Evolutionary conservation across 2,329 filamentous ascomycete species (phyloP).

Genomic region (Claviceps pusilla): DNA sequence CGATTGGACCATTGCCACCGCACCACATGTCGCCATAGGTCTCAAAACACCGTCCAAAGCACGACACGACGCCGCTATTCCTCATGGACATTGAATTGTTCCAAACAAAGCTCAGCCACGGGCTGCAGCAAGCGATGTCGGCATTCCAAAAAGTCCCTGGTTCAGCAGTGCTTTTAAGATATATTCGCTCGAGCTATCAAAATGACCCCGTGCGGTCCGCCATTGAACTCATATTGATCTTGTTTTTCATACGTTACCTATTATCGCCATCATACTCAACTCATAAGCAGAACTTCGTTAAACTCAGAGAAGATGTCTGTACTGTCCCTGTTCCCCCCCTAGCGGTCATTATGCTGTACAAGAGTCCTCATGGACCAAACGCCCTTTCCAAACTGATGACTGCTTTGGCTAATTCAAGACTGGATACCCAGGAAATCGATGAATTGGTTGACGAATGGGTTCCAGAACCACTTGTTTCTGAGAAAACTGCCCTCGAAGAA

Average conservation of each 20-base stretch:
- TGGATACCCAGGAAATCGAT: slow-evolving; percentile 57
- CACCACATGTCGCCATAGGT: neutral
- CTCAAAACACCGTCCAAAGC: neutral
- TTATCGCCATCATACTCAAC: slow-evolving; percentile 86
- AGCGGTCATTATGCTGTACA: neutral
- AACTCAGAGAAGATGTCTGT: slow-evolving; percentile 60
- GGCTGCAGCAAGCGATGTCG: slow-evolving; percentile 37
- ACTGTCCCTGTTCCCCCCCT: neutral
- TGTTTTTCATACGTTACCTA: slow-evolving; percentile 91
- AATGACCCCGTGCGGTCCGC: slow-evolving; percentile 88
- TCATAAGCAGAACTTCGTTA: slow-evolving; percentile 75
- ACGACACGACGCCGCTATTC: neutral
- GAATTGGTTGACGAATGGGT: slow-evolving; percentile 94
- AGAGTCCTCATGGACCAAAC: neutral
- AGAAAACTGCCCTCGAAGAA: slow-evolving; percentile 60
- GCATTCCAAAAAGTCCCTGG: slow-evolving; percentile 84
- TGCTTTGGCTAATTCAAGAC: slow-evolving; percentile 1
- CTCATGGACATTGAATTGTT: slow-evolving; percentile 51
- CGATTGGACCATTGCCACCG: neutral
- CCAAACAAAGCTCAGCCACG: slow-evolving; percentile 34
- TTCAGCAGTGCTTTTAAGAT: slow-evolving; percentile 84
- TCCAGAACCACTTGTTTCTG: slow-evolving; percentile 75
- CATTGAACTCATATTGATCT: slow-evolving; percentile 81
- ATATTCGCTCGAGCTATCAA: slow-evolving; percentile 95
- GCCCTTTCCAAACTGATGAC: neutral